These are phyloP conservation scores for Apiospora pterosperma DNA, from an alignment of 2,329 filamentous ascomycete species.

Conservation along the genomic window DNA sequence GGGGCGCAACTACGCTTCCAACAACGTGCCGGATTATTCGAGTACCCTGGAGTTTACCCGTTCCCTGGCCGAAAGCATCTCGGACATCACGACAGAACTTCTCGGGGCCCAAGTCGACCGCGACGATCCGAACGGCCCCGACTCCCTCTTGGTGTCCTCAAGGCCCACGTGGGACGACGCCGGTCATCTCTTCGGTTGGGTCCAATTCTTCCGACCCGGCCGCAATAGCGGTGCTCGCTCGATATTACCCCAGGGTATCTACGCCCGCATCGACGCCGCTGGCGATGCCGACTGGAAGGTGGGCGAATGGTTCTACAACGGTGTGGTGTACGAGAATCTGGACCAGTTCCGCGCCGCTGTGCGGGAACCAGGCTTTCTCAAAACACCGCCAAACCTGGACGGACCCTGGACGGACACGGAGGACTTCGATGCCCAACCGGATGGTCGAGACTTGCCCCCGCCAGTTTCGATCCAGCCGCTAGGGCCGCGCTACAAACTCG, in stretches of 20 bases:
- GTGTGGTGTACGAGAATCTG: constrained; percentile 35
- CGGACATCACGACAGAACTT: constrained; percentile 41
- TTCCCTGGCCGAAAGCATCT: constrained; percentile 27
- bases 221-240: constrained; percentile 38
- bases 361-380: constrained; percentile 34
- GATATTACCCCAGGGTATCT: constrained; percentile 43
- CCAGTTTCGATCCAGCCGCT: constrained; percentile 41
- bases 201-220: constrained; percentile 36
- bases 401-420: constrained; percentile 36
- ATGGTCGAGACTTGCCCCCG: constrained; percentile 50
- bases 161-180: constrained; percentile 38
- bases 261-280: constrained; percentile 38
- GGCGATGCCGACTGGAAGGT: constrained; percentile 34
- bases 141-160: constrained; percentile 26
- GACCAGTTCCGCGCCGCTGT: constrained; percentile 34
- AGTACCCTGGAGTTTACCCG: constrained; percentile 33
- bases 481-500: constrained; percentile 30
- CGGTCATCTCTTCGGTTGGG: constrained; percentile 43
- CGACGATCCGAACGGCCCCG: constrained; percentile 36
- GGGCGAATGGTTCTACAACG: constrained; percentile 38
- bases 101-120: constrained; percentile 36
- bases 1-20: constrained; percentile 39
- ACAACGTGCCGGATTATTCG: constrained; percentile 31
- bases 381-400: constrained; percentile 37
- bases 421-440: constrained; percentile 23